Base-by-base conservation (phyloP, 768 basidiomycete genomes). In the Kwoniella mangroviensis region DNA sequence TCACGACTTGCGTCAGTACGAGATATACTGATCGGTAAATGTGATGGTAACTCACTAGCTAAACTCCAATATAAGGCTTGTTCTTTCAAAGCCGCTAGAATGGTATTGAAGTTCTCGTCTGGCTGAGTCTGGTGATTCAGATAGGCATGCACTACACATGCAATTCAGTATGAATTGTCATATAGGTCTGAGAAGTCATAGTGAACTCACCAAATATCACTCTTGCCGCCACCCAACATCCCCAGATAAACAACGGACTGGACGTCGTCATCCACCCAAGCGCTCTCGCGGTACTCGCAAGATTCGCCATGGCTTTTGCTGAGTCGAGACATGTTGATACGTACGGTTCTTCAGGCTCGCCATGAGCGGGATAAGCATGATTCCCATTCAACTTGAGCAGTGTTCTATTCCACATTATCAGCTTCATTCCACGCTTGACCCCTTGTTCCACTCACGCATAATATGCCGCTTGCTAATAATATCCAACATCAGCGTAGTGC, bases 221-320 rank as follows among this genome's bases (percentile, higher is more conserved):
- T 53, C 81, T 72, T 17, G 79, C 81, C 0, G 80, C 80, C 17
- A 82, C 77, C 81, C 81, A 82, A 56, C 77, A 79, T 2, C 69
- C 65, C 80, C 80, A 82, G 21, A 81, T 77, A 69, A 82, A 79
- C 43, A 82, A 52, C n/a, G 81, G 81, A 4, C 79, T 75, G 3
- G 73, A 75, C 1, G 72, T 62, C 3, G 67, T 73, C 52, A 61
- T 67, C 63, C 67, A 77, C 40, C 76, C 76, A 10, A 75, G 22
- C 0, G 53, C 60, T 40, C 67, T 60, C 3, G 75, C 78, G 2
- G 45, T 69, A 5, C 49, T 65, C 7, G 69, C 66, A 11, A 79
- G 70, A 24, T 54, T 63, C 12, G 69, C 78, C 57, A 82, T 71
- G 2, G 75, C 67, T 15, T 70, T 65, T 2, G 75, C 73, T 2